Evolutionary conservation across 495 filamentous ascomycete genomes (phyloP).

Genomic region (Rostrohypoxylon terebratum): DNA sequence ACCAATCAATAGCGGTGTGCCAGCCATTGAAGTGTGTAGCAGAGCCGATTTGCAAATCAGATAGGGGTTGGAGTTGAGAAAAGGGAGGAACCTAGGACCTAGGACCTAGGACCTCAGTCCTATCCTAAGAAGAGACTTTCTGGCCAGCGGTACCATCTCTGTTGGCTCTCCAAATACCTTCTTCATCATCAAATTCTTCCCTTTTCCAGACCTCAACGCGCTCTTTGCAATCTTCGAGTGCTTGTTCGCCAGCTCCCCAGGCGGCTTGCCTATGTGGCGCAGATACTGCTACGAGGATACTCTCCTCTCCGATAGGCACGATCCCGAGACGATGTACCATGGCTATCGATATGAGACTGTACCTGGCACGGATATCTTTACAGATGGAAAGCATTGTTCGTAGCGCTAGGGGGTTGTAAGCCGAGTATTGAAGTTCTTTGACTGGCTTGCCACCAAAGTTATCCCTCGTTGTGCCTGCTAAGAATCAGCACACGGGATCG

Average conservation of each 20-base stretch:
- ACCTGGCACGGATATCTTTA: constrained; percentile 63
- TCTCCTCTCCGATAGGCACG: constrained; percentile 90
- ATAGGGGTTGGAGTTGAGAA: constrained; percentile 28
- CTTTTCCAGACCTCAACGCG: constrained; percentile 94
- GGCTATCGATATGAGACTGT: constrained; percentile 74
- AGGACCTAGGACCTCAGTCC: constrained; percentile 22
- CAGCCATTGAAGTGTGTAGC: background rate
- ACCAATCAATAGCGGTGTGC: background rate
- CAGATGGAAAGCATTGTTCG: constrained; percentile 80
- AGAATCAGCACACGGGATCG: constrained; percentile 28
- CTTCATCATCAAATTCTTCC: constrained; percentile 85
- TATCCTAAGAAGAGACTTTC: no score
- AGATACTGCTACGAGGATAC: constrained; percentile 89
- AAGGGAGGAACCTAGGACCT: no score
- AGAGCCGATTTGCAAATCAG: background rate
- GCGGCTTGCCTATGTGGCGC: constrained; percentile 87
- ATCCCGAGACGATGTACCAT: constrained; percentile 89
- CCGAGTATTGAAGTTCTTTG: constrained; percentile 79
- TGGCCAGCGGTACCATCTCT: constrained; percentile 74
- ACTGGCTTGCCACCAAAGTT: constrained; percentile 82
- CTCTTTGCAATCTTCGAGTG: constrained; percentile 86
- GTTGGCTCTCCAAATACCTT: constrained; percentile 92
- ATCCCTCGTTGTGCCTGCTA: constrained; percentile 84
- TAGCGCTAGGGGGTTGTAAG: constrained; percentile 82
- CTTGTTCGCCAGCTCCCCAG: constrained; percentile 90